Percentiles rank a stretch among this genome's conserved stretches.
Conservation (phyloP, 2,329 filamentous ascomycete species). For the Leptoxyphium fumago region DNA sequence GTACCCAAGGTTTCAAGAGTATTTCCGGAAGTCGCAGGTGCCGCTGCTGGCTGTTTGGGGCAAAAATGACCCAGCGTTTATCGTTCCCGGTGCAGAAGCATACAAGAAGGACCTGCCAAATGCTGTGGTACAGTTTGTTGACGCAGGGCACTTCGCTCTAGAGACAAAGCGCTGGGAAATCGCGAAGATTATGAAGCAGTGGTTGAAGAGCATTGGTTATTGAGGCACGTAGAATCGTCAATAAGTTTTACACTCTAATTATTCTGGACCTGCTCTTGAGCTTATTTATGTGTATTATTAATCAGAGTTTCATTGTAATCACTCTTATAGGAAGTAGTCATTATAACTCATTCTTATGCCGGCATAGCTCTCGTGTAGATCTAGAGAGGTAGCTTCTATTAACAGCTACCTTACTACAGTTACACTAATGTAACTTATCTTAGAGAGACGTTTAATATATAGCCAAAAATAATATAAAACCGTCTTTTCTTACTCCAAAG, state of each 20-base stretch:
- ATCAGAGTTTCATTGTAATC: background rate
- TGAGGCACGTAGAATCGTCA: background rate
- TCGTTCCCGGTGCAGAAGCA: slow-evolving; percentile 38
- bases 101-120: slow-evolving; percentile 35
- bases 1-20: slow-evolving; percentile 42
- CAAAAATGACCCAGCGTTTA: slow-evolving; percentile 39
- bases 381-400: too few relatives aligned
- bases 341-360: background rate
- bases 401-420: too few relatives aligned
- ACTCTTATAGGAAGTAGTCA: background rate
- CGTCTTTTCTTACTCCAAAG: too few relatives aligned
- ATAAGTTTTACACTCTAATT: background rate
- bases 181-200: slow-evolving; percentile 22
- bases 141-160: slow-evolving; percentile 43
- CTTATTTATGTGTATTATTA: too few relatives aligned
- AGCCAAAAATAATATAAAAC: too few relatives aligned
- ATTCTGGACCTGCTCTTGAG: background rate
- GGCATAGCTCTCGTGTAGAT: background rate
- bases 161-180: slow-evolving; percentile 27
- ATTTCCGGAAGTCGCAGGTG: slow-evolving; percentile 35
- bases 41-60: slow-evolving; percentile 46
- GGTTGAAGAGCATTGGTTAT: slow-evolving; percentile 16
- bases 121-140: slow-evolving; percentile 35
- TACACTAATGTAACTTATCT: too few relatives aligned
- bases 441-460: too few relatives aligned